Conservation (phyloP, 495 filamentous ascomycete genomes). For the Hyaloscypha hepaticicola region DNA sequence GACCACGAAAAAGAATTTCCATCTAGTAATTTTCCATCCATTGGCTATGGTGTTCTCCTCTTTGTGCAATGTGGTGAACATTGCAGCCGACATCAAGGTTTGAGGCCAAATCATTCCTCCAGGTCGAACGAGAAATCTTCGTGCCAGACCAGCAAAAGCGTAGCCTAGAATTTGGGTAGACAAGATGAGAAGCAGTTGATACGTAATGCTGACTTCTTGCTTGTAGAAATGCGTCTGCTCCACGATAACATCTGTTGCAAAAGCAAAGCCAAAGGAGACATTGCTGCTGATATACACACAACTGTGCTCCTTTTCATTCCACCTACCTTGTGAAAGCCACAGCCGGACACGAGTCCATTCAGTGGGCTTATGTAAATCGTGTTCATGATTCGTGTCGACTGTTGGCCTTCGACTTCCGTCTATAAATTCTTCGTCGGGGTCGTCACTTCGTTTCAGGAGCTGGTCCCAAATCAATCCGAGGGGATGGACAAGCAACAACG, state of each 20-base stretch:
- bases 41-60: slow-evolving; percentile 76
- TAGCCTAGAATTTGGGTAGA: slow-evolving; percentile 86
- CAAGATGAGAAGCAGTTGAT: slow-evolving; percentile 76
- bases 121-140: slow-evolving; percentile 78
- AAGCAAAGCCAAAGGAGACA: slow-evolving; percentile 87
- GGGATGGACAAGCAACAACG: slow-evolving; percentile 76
- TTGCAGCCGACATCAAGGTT: slow-evolving; percentile 81
- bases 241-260: slow-evolving; percentile 81
- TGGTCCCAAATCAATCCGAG: slow-evolving; percentile 77
- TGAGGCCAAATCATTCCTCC: slow-evolving; percentile 92
- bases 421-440: slow-evolving; percentile 60
- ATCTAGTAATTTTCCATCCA: slow-evolving; percentile 79
- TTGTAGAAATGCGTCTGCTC: slow-evolving; percentile 87
- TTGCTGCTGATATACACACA: slow-evolving; percentile 89
- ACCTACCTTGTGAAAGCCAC: slow-evolving; percentile 76
- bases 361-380: slow-evolving; percentile 19
- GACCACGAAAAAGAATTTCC: slow-evolving; percentile 77
- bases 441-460: slow-evolving; percentile 58
- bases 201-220: slow-evolving; percentile 68
- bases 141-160: slow-evolving; percentile 74
- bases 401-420: slow-evolving; percentile 45
- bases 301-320: slow-evolving; percentile 86
- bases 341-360: slow-evolving; percentile 46
- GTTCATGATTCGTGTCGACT: slow-evolving; percentile 10
- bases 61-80: slow-evolving; percentile 84